Base-by-base conservation (phyloP, 768 basidiomycete genomes). In the Lactarius vividus region DNA sequence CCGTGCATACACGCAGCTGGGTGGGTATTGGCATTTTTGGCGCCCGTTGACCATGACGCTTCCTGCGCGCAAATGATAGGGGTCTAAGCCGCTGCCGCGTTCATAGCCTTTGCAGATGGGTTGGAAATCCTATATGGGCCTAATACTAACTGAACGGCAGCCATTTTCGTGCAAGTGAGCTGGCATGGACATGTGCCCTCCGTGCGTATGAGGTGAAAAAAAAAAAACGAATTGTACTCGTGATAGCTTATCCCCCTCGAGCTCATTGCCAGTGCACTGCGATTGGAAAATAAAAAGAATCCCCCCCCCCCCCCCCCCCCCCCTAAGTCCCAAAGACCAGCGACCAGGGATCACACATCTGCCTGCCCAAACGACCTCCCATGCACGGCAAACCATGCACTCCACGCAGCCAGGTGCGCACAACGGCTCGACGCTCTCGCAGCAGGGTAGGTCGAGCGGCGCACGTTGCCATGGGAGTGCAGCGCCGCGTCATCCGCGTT, bases 401-500 rank as follows among this genome's bases (percentile, higher is more conserved):
- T 46, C 59, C 60, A 53, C 23, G 60, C 60, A 13, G 59, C 60
- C 60, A 26, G 59, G 11, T 61, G 59, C 31, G 16, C 59, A 46
- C 33, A 46, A 61, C 20, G 59, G 46, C 59, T 35, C 59, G n/a
- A 61, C 31, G n/a, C 44, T 13, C 31, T 29, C 20, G 59, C n/a
- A n/a, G n/a, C n/a, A n/a, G n/a, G n/a, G n/a, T n/a, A n/a, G n/a
- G n/a, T n/a, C n/a, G n/a, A n/a, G n/a, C n/a, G n/a, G n/a, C n/a
- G n/a, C 35, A 35, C 35, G 35, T 11, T 35, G 11, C 35, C 2
- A 35, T 11, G 35, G 11, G 35, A 35, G 11, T 11, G 44, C 28
- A 57, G 23, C 3, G 60, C 44, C 1, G 59, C 54, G 33, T 49
- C 64, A 44, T 65, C 59, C 6, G 55, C 54, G 54, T 57, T 55